Evolutionary conservation across 805 yeast species (phyloP).

Genomic region (Saccharomycopsis microspora): DNA sequence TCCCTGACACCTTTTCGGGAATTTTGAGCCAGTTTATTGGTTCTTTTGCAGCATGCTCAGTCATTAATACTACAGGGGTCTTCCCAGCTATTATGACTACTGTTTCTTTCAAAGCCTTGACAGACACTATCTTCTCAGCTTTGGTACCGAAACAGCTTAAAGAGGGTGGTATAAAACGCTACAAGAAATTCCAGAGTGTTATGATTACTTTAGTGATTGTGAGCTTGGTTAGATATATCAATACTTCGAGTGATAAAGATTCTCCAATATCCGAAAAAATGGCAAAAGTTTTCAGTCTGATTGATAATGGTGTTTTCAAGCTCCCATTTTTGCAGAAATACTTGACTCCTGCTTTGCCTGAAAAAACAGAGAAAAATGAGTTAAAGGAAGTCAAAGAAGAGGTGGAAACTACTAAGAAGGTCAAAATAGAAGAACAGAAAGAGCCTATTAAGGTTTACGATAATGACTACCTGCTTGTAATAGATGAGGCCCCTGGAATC

Average conservation of each 20-base stretch:
- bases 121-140: neutral
- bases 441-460: conserved; percentile 3
- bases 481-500: too few relatives aligned
- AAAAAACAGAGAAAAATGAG: too few relatives aligned
- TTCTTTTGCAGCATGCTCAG: neutral
- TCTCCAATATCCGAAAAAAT: conserved; percentile 2
- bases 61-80: conserved; percentile 3
- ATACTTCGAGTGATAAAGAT: neutral
- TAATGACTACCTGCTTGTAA: conserved; percentile 2
- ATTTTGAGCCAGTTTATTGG: neutral
- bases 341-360: neutral
- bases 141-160: neutral
- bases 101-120: conserved; percentile 1
- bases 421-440: too few relatives aligned
- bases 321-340: neutral
- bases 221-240: conserved; percentile 3
- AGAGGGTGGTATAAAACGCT: neutral
- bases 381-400: too few relatives aligned
- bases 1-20: too few relatives aligned
- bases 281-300: neutral
- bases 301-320: neutral
- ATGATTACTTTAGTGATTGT: conserved; percentile 6
- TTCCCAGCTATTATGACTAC: conserved; percentile 4
- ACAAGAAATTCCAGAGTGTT: conserved; percentile 9
- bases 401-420: too few relatives aligned